These are phyloP conservation scores for Penicillium concentricum DNA, from an alignment of 2,329 filamentous ascomycete species.

Conservation along the genomic window DNA sequence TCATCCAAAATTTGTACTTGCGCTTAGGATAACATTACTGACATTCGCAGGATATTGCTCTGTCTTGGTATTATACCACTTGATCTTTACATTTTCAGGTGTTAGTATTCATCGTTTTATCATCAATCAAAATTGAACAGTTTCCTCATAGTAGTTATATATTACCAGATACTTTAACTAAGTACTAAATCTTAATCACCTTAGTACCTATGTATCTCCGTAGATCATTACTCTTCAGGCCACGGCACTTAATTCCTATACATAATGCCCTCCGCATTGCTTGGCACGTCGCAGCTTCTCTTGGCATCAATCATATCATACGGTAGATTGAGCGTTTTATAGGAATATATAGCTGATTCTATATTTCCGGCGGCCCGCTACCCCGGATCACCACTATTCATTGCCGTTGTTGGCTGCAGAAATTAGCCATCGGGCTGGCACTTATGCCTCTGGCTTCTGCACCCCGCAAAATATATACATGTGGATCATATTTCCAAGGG, in stretches of 20 bases:
- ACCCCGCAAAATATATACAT: background rate
- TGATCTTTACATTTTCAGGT: background rate
- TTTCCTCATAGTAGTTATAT: background rate
- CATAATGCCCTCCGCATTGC: background rate
- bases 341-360: background rate
- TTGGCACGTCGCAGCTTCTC: constrained; percentile 15
- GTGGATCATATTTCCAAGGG: background rate
- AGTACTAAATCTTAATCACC: background rate
- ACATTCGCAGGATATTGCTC: too few species aligned
- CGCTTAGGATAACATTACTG: background rate
- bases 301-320: constrained; percentile 5
- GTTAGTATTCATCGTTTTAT: background rate
- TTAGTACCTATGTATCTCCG: background rate
- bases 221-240: constrained; percentile 30
- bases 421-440: background rate
- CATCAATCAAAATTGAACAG: background rate
- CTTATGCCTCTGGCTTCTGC: background rate
- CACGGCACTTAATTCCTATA: constrained; percentile 18
- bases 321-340: too few species aligned
- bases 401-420: constrained; percentile 4
- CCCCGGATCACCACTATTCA: constrained; percentile 15
- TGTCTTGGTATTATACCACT: background rate
- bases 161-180: background rate
- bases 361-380: constrained; percentile 18
- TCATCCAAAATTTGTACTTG: background rate